These are phyloP conservation scores for Rosa chinensis DNA, from an alignment of 306 rosid species.

Conservation along the genomic window DNA sequence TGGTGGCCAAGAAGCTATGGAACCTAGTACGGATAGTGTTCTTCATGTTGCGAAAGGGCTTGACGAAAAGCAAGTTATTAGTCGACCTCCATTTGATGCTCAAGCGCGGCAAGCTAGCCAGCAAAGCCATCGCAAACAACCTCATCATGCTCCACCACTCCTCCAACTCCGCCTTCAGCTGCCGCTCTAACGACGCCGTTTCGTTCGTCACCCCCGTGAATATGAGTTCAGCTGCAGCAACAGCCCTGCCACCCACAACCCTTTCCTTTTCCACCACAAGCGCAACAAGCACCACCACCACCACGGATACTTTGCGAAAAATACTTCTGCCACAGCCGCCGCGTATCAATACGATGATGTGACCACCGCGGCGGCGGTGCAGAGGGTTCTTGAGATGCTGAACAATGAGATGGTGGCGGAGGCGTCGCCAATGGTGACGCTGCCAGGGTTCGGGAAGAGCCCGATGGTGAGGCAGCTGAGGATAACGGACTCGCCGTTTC, in stretches of 20 bases:
- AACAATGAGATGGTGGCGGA: slow-evolving; percentile 37
- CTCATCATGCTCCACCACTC: slow-evolving; percentile 47
- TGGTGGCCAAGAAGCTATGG: slow-evolving; percentile 63
- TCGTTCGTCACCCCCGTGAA: slow-evolving; percentile 58
- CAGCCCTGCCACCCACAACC: slow-evolving; percentile 53
- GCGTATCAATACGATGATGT: slow-evolving; percentile 48
- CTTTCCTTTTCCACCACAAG: slow-evolving; percentile 35
- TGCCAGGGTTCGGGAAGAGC: slow-evolving; percentile 80
- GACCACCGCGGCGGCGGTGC: slow-evolving; percentile 43
- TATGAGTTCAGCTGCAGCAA: slow-evolving; percentile 97
- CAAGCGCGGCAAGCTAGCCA: slow-evolving; percentile 72
- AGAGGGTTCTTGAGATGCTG: slow-evolving; percentile 62
- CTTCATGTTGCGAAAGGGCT: slow-evolving; percentile 62
- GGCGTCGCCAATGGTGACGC: slow-evolving; percentile 61
- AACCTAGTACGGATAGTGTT: slow-evolving; percentile 53
- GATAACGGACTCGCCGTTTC: slow-evolving; percentile 88
- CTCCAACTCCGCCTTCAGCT: slow-evolving; percentile 43
- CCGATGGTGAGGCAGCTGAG: slow-evolving; percentile 66
- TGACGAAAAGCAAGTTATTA: slow-evolving; percentile 60
- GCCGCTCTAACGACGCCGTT: slow-evolving; percentile 50
- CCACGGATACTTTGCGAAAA: slow-evolving; percentile 20
- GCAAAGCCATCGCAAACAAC: slow-evolving; percentile 55
- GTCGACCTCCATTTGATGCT: slow-evolving; percentile 52
- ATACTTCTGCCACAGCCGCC: slow-evolving; percentile 1
- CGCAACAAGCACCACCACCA: slow-evolving; percentile 30